Evolutionary conservation across 495 filamentous ascomycete species (phyloP).

Genomic region (Penicillium pancosmium): DNA sequence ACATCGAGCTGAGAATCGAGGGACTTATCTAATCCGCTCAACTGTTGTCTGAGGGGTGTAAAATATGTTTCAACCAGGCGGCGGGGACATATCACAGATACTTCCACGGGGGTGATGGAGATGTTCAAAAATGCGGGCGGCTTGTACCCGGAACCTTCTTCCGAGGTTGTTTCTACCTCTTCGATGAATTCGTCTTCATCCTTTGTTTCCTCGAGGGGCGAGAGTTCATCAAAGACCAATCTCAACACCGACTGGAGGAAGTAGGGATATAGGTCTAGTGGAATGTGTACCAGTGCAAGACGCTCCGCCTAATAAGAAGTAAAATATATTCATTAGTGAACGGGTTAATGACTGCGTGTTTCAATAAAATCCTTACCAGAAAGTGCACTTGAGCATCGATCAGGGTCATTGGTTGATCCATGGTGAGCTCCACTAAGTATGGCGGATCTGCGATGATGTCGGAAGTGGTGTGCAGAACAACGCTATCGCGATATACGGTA

Average conservation of each 20-base stretch:
- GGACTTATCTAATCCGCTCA: constrained; percentile 30
- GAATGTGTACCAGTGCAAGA: constrained; percentile 89
- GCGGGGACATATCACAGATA: constrained; percentile 85
- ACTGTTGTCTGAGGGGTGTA: constrained; percentile 62
- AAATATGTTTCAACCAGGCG: constrained; percentile 74
- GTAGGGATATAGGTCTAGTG: constrained; percentile 74
- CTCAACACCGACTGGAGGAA: constrained; percentile 83
- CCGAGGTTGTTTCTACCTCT: constrained; percentile 30
- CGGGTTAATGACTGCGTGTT: neutral
- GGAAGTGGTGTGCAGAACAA: neutral
- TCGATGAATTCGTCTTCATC: constrained; percentile 25
- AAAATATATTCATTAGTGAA: constrained; percentile 3
- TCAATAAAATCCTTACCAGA: constrained; percentile 44
- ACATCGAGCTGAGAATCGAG: constrained; percentile 63
- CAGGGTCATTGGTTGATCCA: constrained; percentile 52
- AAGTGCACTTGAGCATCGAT: constrained; percentile 61
- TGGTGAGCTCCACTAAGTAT: neutral
- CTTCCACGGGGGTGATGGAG: constrained; percentile 89
- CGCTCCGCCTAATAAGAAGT: constrained; percentile 68
- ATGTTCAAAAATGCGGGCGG: constrained; percentile 86
- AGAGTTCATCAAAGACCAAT: constrained; percentile 71
- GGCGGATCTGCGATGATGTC: neutral
- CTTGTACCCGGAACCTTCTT: constrained; percentile 36
- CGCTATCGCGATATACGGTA: neutral
- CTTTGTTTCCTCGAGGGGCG: constrained; percentile 31